Evolutionary conservation across 495 filamentous ascomycete genomes (phyloP), one percentile per base, ranked within the genome.

Genomic region (Daldinia bambusicola): DNA sequence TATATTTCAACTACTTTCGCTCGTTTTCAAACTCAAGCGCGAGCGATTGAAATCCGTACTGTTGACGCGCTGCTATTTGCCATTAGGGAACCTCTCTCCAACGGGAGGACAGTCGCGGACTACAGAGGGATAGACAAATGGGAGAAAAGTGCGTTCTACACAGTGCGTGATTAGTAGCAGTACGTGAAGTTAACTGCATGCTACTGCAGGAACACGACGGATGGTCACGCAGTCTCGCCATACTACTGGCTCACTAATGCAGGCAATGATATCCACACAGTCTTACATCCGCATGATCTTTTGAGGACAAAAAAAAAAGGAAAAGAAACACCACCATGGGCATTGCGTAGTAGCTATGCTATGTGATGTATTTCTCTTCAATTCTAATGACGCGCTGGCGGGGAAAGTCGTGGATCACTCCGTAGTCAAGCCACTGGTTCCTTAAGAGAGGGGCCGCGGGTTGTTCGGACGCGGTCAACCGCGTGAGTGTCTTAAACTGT

Each of bases 121-220:
- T 6, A 48, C 36, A 36, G 58, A 55, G 58, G 55, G 20, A 61
- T 41, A 52, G 18, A 61, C 30, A 48, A 41, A 34, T 36, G 61
- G n/a, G 57, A 34, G 30, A 61, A 22, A 20, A 50, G 31, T 57
- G 37, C 55, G 36, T 26, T 26, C 50, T 63, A 50, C 36, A 67
- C 64, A 72, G 69, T 72, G 69, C 43, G 50, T 38, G 4, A 52
- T 14, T 9, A 67, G 63, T 58, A 56, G 38, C 40, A 55, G 50
- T 51, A 43, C 48, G 69, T 50, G 36, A 72, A 68, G 61, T 65
- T 56, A 51, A 56, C 61, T 45, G 37, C 52, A 57, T 56, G 26
- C 70, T 72, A 69, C 62, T 73, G 70, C 70, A 73, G 70, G 70
- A 73, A 73, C 70, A 73, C 70, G 70, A 62, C 45, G 61, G 51